Evolutionary conservation across 2,329 filamentous ascomycete genomes (phyloP), one percentile per base, ranked within the genome.

Genomic region (Cryphonectria radicalis): DNA sequence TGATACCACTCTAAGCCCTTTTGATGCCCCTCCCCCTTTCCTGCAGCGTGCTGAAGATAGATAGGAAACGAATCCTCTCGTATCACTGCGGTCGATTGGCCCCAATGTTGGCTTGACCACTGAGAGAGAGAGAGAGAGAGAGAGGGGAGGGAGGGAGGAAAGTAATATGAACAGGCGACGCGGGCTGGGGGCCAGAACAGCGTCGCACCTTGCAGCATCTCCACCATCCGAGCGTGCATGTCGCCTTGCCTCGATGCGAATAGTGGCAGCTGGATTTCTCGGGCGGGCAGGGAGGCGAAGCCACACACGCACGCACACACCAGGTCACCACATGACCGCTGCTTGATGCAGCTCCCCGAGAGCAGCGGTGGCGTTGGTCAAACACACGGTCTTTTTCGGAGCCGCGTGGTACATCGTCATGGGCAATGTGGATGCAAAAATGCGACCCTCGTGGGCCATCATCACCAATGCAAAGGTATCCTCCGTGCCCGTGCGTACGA

Each of bases 141-240:
- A 32, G 32, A 32, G 32, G 3, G 32, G 10, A 10, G 37, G 10
- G 10, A 11, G 10, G 37, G 11, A 13, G 37, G 37, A 10, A 40
- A 13, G 32, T 1, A 32, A 2, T 4, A 32, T 32, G 32, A 40
- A 11, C 37, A 37, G 37, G 37, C 37, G 37, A 40, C 17, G 28
- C 17, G 32, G 32, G 32, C 13, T 10, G 28, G 28, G 28, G 53
- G 22, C 66, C 37, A 40, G 60, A 53, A 63, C 53, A 69, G 70
- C 62, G 63, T 63, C 62, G 70, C 50, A 42, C 59, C 63, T 43
- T 66, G 37, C 43, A 62, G 10, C 37, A 40, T 11, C 63, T 40
- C 68, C 68, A 70, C 63, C 53, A 67, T 63, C 66, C 53, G 66
- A 65, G 53, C 66, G 70, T 64, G 64, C 50, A 69, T 62, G 40